Percentiles rank a stretch among this genome's conserved stretches.
Evolutionary conservation across 495 filamentous ascomycete genomes (phyloP).

Genomic region (Neurospora sublineolata): DNA sequence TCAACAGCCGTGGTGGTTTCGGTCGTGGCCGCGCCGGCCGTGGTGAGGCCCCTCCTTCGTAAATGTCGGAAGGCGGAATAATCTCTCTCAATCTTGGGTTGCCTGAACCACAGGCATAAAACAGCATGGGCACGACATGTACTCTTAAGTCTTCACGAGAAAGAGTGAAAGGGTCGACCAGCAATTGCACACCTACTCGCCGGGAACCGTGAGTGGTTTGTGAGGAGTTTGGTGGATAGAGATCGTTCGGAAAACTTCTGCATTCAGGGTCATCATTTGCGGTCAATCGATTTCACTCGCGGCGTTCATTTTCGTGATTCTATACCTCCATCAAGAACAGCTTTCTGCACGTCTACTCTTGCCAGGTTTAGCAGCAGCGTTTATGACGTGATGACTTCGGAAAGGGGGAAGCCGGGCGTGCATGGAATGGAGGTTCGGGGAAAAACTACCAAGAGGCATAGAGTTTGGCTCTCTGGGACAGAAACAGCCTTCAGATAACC

Average conservation of each 20-base stretch:
- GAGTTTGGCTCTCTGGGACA: background rate
- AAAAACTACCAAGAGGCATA: background rate
- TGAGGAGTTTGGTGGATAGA: conserved; percentile 31
- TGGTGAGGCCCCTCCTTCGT: conserved; percentile 58
- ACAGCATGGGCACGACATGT: conserved; percentile 37
- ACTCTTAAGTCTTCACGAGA: conserved; percentile 35
- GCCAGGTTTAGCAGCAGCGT: background rate
- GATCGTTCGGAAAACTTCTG: conserved; percentile 30
- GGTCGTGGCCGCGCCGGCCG: conserved; percentile 81
- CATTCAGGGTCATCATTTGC: conserved; percentile 26
- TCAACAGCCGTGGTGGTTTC: conserved; percentile 70
- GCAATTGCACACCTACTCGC: conserved; percentile 19
- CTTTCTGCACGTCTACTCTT: background rate
- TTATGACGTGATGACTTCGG: background rate
- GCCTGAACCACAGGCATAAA: conserved; percentile 19
- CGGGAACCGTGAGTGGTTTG: conserved; percentile 24
- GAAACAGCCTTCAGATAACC: background rate
- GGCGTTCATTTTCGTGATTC: background rate
- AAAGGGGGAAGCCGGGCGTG: background rate
- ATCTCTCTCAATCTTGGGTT: conserved; percentile 26
- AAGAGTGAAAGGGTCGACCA: conserved; percentile 23
- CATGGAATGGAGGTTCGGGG: background rate
- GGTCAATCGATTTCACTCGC: conserved; percentile 23
- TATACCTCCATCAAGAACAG: background rate
- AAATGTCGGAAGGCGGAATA: conserved; percentile 25